A percentile compares a stretch with the other conserved stretches of the same genome.
These are phyloP conservation scores for Fagopyrum esculentum DNA, from an alignment of 148 eudicot genomes.

Conservation along the genomic window DNA sequence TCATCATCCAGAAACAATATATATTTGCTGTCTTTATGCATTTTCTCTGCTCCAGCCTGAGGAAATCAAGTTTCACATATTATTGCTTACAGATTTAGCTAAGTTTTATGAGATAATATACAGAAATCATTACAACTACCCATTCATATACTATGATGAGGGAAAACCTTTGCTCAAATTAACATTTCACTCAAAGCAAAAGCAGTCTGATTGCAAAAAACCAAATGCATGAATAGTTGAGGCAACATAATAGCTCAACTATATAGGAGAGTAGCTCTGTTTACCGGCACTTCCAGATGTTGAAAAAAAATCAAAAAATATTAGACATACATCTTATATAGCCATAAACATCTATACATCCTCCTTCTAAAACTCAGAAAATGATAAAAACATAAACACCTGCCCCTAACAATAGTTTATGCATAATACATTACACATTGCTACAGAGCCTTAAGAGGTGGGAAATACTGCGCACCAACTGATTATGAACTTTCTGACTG, in stretches of 20 bases:
- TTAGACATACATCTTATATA: neutral
- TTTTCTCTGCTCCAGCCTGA: slow-evolving; percentile 87
- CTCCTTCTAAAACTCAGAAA: neutral
- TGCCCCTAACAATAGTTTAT: neutral
- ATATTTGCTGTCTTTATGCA: slow-evolving; percentile 93
- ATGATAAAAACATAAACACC: neutral
- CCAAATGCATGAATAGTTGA: neutral
- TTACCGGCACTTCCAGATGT: neutral
- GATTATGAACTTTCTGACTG: slow-evolving; percentile 97
- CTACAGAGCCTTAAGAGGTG: neutral
- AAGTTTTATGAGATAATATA: neutral
- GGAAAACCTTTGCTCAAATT: neutral
- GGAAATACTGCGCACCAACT: slow-evolving; percentile 49
- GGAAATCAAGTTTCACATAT: neutral
- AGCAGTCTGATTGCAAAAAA: neutral
- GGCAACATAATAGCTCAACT: neutral
- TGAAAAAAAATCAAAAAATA: neutral
- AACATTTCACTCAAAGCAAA: neutral
- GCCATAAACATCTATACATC: neutral
- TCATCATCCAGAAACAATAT: slow-evolving; percentile 93
- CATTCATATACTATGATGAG: neutral
- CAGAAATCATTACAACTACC: neutral
- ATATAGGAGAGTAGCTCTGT: neutral
- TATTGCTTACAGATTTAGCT: neutral
- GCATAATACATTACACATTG: neutral